phyloP scores from a whole-genome alignment of 1,284 basidiomycete species.

The Meripilus lineatus region DNA sequence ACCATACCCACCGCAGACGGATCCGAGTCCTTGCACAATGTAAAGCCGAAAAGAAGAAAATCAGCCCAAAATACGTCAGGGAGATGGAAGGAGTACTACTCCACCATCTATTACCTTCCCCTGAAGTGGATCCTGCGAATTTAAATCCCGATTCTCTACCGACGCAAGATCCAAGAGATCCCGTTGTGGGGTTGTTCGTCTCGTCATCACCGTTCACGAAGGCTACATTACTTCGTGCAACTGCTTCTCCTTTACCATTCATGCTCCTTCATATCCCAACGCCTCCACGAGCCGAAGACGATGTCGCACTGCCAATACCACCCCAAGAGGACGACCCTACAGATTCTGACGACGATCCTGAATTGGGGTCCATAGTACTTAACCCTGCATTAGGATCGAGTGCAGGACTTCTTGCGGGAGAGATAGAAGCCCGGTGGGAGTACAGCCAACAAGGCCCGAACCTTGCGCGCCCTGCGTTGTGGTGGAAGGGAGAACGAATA shows the following conservation, averaged over 20 bases:
- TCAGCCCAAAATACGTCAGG: constrained; percentile 75
- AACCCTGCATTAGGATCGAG: constrained; percentile 56
- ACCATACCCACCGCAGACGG: constrained; percentile 28
- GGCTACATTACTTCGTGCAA: constrained; percentile 59
- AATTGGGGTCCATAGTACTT: constrained; percentile 51
- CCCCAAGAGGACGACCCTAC: not conserved
- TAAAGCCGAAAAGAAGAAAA: constrained; percentile 81
- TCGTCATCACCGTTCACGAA: constrained; percentile 76
- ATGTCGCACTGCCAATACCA: not conserved
- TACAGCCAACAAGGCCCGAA: constrained; percentile 23
- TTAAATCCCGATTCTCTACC: not conserved
- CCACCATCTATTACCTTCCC: constrained; percentile 29
- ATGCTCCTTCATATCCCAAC: constrained; percentile 70
- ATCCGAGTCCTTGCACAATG: constrained; percentile 84
- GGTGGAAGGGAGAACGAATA: constrained; percentile 40
- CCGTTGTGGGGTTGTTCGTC: constrained; percentile 67
- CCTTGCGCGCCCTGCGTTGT: constrained; percentile 49
- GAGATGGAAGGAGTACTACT: constrained; percentile 85
- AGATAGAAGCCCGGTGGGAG: constrained; percentile 69
- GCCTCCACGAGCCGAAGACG: not conserved
- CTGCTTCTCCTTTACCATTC: constrained; percentile 70
- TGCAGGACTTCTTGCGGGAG: constrained; percentile 49
- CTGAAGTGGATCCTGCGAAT: constrained; percentile 2
- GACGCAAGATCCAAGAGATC: constrained; percentile 13
- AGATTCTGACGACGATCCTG: no score